Evolutionary conservation across 2,329 filamentous ascomycete genomes (phyloP).

Genomic region (Aspergillus sp.): DNA sequence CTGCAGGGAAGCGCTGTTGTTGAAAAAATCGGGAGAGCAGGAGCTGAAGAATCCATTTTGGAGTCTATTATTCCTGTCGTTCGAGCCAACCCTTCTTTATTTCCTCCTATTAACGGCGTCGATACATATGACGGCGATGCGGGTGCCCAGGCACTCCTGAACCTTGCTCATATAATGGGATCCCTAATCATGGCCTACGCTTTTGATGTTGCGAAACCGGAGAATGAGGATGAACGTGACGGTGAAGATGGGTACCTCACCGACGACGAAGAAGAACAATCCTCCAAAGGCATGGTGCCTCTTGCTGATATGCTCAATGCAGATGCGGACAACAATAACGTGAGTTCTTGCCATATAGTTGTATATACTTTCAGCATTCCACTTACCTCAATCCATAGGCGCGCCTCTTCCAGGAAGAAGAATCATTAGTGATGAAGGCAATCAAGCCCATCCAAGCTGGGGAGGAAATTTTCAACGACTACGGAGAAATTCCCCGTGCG

Average conservation of each 20-base stretch:
- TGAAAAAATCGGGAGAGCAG: constrained; percentile 71
- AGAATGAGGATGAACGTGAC: constrained; percentile 56
- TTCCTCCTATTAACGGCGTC: constrained; percentile 41
- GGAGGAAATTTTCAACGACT: constrained; percentile 84
- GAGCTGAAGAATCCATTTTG: constrained; percentile 70
- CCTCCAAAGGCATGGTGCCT: constrained; percentile 82
- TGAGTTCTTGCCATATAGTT: constrained; percentile 33
- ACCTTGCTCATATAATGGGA: constrained; percentile 74
- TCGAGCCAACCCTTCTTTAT: constrained; percentile 40
- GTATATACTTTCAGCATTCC: background rate
- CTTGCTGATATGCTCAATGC: constrained; percentile 89
- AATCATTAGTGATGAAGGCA: constrained; percentile 67
- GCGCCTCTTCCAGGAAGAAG: constrained; percentile 61
- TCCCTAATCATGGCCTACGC: constrained; percentile 91
- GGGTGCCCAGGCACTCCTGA: constrained; percentile 50
- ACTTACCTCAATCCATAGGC: constrained; percentile 39
- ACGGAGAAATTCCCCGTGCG: constrained; percentile 77
- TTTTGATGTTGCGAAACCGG: constrained; percentile 70
- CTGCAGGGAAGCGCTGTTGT: constrained; percentile 77
- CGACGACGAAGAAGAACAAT: constrained; percentile 65
- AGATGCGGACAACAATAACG: constrained; percentile 79
- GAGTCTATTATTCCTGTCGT: constrained; percentile 56
- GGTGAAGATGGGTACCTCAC: constrained; percentile 52
- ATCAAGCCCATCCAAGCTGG: constrained; percentile 67
- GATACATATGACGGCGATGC: constrained; percentile 41